Base-by-base conservation (phyloP, 2,329 filamentous ascomycete genomes). In the Penicillium frequentans region DNA sequence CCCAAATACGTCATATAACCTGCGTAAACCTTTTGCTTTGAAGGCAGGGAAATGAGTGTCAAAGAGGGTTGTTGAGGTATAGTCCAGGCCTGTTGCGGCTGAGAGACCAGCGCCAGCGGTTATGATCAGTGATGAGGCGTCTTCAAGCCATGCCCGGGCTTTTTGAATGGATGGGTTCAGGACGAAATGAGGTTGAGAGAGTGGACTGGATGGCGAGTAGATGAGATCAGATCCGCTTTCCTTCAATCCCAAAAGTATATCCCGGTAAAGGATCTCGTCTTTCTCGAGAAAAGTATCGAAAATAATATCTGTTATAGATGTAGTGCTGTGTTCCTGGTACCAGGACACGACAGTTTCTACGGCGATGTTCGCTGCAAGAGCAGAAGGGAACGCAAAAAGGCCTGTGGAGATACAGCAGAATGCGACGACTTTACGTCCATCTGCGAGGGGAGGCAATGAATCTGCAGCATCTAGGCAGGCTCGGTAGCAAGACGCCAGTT, bases 341-440 rank as follows among this genome's bases (percentile, higher is more conserved):
- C 65, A 67, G 10, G 46, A 21, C 1, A 54, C 19, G 1, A 66
- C 65, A 1, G 59, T 49, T 3, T 58, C 35, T 11, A 67, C 27
- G 0, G 65, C 64, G 49, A 68, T 60, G 1, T 26, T 19, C 3
- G 61, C 63, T 0, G 65, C 65, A 1, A 59, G 19, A 2, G 59
- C 54, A 2, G 63, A 53, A 10, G 65, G 65, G 11, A 65, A 66
- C 0, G 63, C 64, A 50, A 68, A 68, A 5, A 68, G n/a, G 0
- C 65, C 64, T 0, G 64, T 68, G 3, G 65, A 65, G n/a, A 66
- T 66, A 7, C 65, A 65, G 45, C 64, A 66, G 26, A 68, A 63
- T 1, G 43, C 65, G 3, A 68, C 23, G 1, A 59, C 55, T 26
- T 68, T 68, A 19, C 59, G 35, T 1, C 61, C 62, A 33, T 65